Base-by-base conservation (phyloP, 768 basidiomycete species). In the Mycena olivaceomarginata region DNA sequence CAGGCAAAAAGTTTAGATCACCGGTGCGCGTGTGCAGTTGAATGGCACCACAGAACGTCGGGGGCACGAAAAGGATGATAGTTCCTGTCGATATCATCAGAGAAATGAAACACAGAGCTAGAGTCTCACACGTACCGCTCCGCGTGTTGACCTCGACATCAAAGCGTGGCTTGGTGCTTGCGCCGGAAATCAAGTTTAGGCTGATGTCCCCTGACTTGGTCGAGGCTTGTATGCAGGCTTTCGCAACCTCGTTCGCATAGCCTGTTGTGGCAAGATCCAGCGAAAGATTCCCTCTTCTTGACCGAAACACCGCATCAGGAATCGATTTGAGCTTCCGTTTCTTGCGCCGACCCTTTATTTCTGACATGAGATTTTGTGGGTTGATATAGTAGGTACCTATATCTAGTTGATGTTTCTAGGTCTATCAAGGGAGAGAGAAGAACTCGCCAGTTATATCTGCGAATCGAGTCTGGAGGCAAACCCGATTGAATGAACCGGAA, bases 1-100 rank as follows among this genome's bases (percentile, higher is more conserved):
- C 83, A n/a, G 88, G 87, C 40, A 89, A 80, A 63, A 89, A 80
- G 31, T 82, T 75, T 45, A 86, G 69, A 20, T 83, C 79, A 1
- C 86, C 87, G 57, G 82, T 85, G 60, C 80, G 80, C 25, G 85
- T 84, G 67, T 81, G 81, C 25, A 87, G 81, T 45, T 85, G 85
- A 31, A 88, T 81, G 5, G 86, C 82, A 18, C 88, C 88, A 41
- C 84, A 83, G 79, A 85, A 89, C 13, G 83, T 85, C 45, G 79
- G 80, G 16, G 87, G 87, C 45, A 79, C 39, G 57, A 79, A 79
- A 5, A 79, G 64, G 13, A 79, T 48, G 18, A 79, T 56, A n/a
- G 45, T 74, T 39, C 78, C 78, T 79, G 57, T 18, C 1, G n/a
- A 66, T 67, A 18, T 53, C 56, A 25, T 70, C 31, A 63, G 31